Percentiles rank a stretch among this genome's conserved stretches.
Evolutionary conservation across 495 filamentous ascomycete species (phyloP).

Genomic region (Xylaria curta): DNA sequence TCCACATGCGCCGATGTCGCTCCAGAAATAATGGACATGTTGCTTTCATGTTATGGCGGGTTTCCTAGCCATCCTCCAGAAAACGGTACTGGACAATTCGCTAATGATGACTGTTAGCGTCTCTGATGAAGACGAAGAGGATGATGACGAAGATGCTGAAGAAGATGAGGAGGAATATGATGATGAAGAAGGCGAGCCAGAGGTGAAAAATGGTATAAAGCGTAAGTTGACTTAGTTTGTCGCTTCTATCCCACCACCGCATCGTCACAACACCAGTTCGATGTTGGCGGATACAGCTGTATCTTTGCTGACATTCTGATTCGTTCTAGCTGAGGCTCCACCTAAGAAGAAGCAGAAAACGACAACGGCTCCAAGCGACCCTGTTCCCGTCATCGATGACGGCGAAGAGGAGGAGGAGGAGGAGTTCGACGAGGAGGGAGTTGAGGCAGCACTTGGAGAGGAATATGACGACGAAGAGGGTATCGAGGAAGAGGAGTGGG

Average conservation of each 20-base stretch:
- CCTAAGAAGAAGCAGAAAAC: constrained; percentile 59
- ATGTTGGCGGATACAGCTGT: not conserved
- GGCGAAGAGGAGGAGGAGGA: constrained; percentile 39
- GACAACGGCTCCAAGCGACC: constrained; percentile 34
- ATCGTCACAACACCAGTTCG: not conserved
- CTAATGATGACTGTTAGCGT: constrained; percentile 29
- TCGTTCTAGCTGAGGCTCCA: constrained; percentile 45
- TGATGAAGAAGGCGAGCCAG: constrained; percentile 38
- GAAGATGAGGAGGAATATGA: constrained; percentile 48
- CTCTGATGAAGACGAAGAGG: constrained; percentile 45
- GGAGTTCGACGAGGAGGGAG: constrained; percentile 45
- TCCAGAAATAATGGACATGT: not conserved
- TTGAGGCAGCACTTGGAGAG: constrained; percentile 43
- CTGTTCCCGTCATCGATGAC: constrained; percentile 38
- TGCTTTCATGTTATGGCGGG: not conserved
- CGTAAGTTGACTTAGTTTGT: constrained; percentile 30
- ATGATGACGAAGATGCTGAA: constrained; percentile 50
- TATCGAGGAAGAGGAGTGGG: constrained; percentile 40
- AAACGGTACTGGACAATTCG: not conserved
- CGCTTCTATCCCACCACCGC: not conserved
- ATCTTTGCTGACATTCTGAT: constrained; percentile 27
- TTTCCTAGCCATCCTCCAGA: not conserved
- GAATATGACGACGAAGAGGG: constrained; percentile 46
- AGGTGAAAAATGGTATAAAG: constrained; percentile 40
- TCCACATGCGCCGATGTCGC: constrained; percentile 25